Base-by-base conservation (phyloP, 2,329 filamentous ascomycete genomes). In the Neocatenulostroma microsporum region DNA sequence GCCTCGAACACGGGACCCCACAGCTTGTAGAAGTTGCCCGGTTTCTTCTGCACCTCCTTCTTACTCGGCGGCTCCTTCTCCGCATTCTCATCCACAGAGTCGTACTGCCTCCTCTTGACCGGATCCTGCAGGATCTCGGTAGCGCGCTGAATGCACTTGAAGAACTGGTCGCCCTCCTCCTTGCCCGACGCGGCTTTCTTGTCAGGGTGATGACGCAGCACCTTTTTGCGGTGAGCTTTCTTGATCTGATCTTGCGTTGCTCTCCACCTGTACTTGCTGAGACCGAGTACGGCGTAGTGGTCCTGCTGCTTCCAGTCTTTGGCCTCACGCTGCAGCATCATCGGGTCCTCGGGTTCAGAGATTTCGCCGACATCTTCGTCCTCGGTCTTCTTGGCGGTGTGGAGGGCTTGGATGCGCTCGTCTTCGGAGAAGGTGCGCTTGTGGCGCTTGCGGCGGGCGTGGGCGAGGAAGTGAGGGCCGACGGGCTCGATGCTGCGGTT, bases 231-330 rank as follows among this genome's bases (percentile, higher is more conserved):
- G 72, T 98, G 89, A 51, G 93, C 91, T 55, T 85, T 84, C 76
- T 95, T 96, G 74, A 98, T 96, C 72, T 96, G 89, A 51, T 96
- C 89, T 66, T 94, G 88, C 41, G 85, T 94, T 37, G 91, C 93
- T 66, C 78, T 84, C 71, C 74, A 91, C 56, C 91, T 83, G 73
- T 93, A 89, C 68, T 88, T 93, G 60, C 82, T 83, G 47, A 98
- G 71, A 47, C 91, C 91, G 41, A 98, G 81, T 37, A 98, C 84
- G 55, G 91, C 87, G 68, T 98, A 98, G 70, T 98, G 91, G 60
- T 98, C 91, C 79, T 98, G 91, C 50, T 72, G 74, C 84, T 98
- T 98, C 91, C 91, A 98, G 72, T 98, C 91, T 73, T 98, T 98
- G 58, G 91, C 88, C 61, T 96, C 87, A 37, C 87, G 78, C 62